Evolutionary conservation across 164 flowering plant species (phyloP).

Genomic region (Liriodendron chinense): DNA sequence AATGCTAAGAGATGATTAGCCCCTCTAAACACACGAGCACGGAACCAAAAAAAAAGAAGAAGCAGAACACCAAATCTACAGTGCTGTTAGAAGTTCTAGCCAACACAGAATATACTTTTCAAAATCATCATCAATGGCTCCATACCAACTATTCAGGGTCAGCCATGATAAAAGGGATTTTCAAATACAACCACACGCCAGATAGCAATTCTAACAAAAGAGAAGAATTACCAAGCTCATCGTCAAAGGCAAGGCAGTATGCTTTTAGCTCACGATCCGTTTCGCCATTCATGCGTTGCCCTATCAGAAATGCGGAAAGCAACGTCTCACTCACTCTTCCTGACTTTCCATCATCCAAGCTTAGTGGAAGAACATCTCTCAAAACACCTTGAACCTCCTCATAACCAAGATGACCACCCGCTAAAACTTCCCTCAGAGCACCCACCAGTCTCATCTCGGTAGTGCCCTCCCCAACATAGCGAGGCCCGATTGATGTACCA

Average conservation of each 20-base stretch:
- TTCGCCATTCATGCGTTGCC: constrained; percentile 98
- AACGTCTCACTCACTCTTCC: constrained; percentile 61
- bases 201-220: neutral
- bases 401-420: constrained; percentile 97
- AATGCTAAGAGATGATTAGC: neutral
- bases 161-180: neutral
- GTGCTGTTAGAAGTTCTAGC: too few species aligned
- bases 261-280: constrained; percentile 96
- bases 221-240: constrained; percentile 66
- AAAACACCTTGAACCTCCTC: constrained; percentile 96
- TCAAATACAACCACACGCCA: neutral
- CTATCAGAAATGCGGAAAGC: constrained; percentile 91
- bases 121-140: neutral
- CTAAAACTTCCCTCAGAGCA: constrained; percentile 91
- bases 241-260: constrained; percentile 97
- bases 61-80: too few species aligned
- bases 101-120: too few species aligned
- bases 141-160: neutral
- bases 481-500: constrained; percentile 76
- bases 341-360: constrained; percentile 24
- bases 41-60: too few species aligned
- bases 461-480: constrained; percentile 57
- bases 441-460: constrained; percentile 94
- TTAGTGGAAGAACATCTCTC: constrained; percentile 80
- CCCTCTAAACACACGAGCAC: neutral